Evolutionary conservation across 495 filamentous ascomycete species (phyloP), one percentile per base, ranked within the genome.

Genomic region (Podospora pseudoanserina): DNA sequence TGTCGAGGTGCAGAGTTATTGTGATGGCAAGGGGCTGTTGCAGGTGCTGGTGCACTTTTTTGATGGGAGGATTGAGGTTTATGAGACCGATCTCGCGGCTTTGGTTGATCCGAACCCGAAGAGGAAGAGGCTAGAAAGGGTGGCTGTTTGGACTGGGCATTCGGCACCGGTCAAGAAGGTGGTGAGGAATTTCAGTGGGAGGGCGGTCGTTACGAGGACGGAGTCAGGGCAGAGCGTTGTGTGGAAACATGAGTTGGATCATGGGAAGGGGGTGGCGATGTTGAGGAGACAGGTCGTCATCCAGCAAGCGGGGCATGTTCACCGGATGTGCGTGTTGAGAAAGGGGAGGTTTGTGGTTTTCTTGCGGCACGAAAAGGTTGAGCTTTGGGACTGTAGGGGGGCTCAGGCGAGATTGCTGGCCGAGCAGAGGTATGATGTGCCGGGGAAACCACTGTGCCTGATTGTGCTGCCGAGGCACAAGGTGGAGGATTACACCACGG

Each of bases 1-100:
- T 79, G 86, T 90, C 16, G 91, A 90, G 72, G 87, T 94, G 60
- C 83, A 89, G 70, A 87, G 84, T 60, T 96, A 96, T 74, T 91
- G 89, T 68, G 85, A 86, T 65, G 79, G 83, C 5, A 84, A 82
- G 3, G 88, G 88, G 26, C 83, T 87, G 49, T 81, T 98, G 49
- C 88, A 88, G 56, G 74, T 98, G n/a, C 80, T 99, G 7, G 81
- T 92, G 16, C 94, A 98, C 74, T 87, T 90, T 71, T 97, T 97
- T 72, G 92, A 96, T 68, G 94, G 94, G 60, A 86, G 86, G 58
- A 86, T 98, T 67, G 87, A 90, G 69, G 92, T 92, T 81, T 92
- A 91, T 75, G 86, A 92, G 68, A 90, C 87, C 66, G 88, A 88
- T 66, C 81, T 97, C 23, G 92, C 96, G 70, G 82, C 88, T 58